These are phyloP conservation scores for Bocquillonia castaneifolia DNA, from an alignment of 441 rosid species.

Conservation along the genomic window DNA sequence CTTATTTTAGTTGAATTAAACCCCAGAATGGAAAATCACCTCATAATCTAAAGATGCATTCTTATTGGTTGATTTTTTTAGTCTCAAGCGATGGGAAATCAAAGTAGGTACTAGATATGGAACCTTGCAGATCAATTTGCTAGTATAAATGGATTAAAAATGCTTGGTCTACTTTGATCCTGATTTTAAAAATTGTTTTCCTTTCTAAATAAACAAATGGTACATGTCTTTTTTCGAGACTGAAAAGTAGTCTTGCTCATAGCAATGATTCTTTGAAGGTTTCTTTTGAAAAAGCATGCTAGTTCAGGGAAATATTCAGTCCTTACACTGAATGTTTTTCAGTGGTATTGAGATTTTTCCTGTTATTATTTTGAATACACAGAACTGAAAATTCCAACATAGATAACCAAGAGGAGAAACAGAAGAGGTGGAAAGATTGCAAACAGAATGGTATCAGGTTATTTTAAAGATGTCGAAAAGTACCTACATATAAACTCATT, in stretches of 20 bases:
- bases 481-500: not conserved
- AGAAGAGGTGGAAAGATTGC: not conserved
- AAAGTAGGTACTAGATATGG: not conserved
- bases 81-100: not conserved
- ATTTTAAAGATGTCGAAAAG: not conserved
- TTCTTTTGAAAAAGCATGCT: not conserved
- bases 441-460: not conserved
- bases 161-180: not conserved
- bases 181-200: not conserved
- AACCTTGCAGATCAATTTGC: not conserved
- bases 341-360: not conserved
- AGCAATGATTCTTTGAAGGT: not conserved
- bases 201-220: not conserved
- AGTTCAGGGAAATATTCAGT: not conserved
- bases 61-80: not conserved
- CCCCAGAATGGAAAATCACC: no score
- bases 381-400: not conserved
- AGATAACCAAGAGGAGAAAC: not conserved
- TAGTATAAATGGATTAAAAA: not conserved
- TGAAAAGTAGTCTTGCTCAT: not conserved
- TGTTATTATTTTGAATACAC: not conserved
- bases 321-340: not conserved
- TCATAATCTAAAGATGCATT: not conserved
- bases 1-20: no score
- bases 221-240: not conserved